Base-by-base conservation (phyloP, 805 yeast genomes). In the Blastobotrys attinorum region DNA sequence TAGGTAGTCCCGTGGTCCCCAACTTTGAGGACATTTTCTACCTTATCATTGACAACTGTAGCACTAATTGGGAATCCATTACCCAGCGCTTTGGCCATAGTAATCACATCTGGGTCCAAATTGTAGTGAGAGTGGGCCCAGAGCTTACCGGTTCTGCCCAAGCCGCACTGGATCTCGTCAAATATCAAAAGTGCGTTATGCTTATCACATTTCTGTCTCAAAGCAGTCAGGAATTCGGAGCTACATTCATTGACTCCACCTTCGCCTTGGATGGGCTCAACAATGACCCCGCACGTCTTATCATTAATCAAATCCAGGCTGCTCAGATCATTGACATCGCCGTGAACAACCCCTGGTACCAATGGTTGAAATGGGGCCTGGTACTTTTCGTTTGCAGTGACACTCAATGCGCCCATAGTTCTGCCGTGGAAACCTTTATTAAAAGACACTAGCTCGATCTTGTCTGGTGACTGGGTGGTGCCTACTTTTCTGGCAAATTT, bases 1-100 rank as follows among this genome's bases (percentile, higher is more conserved):
- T 83, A 90, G 0, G 98, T 90, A 2, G 97, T 90, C 45, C 98
- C 98, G 61, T 90, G 98, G 60, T 92, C 98, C 46, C 98, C 98
- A 18, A 86, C 90, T 46, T 77, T 71, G 53, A 92, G 67, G 1
- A 70, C 76, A 8, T 69, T 62, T 58, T 88, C 95, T 21, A 92
- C 83, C 40, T 76, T 72, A 51, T 86, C 92, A 43, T 85, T 77
- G 46, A 90, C 79, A 75, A 92, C 75, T 2, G 95, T 84, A 3
- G 97, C 98, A 44, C 94, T 96, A 53, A 92, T 82, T 25, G 98
- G 98, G 70, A 77, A 86, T 11, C 98, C 98, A 60, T 90, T 92
- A 48, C 97, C 98, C 37, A 92, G 70, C 2, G 97, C 97, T 64
- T 92, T 92, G 39, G 98, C 98, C 75, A 81, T 76, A 17, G 97